phyloP scores from a whole-genome alignment of 2,329 filamentous ascomycete species.

The Aspergillus viridinutans region DNA sequence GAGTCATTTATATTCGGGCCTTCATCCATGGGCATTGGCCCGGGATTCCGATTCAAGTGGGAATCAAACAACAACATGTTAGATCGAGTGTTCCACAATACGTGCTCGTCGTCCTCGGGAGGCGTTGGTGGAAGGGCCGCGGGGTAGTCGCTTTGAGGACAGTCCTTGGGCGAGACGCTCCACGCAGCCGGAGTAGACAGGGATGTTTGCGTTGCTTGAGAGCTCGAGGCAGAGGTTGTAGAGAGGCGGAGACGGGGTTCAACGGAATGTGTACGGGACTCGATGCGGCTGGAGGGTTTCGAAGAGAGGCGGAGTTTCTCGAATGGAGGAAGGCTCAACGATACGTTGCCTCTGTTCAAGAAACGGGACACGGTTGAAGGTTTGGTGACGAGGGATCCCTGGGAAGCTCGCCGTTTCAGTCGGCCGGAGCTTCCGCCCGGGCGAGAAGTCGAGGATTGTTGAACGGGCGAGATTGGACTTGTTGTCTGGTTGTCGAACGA shows the following conservation, averaged over 20 bases:
- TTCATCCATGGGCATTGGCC: slow-evolving; percentile 26
- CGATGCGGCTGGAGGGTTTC: slow-evolving; percentile 19
- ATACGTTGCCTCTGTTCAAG: slow-evolving; percentile 31
- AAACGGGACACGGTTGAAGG: slow-evolving; percentile 34
- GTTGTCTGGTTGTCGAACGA: slow-evolving; percentile 8
- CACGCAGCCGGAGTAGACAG: slow-evolving; percentile 32
- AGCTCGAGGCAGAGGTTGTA: slow-evolving; percentile 35
- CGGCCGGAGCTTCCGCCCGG: slow-evolving; percentile 18
- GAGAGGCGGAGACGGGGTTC: slow-evolving; percentile 29
- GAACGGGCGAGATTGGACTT: slow-evolving; percentile 20
- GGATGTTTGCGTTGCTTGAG: slow-evolving; percentile 23
- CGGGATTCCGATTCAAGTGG: slow-evolving; percentile 22
- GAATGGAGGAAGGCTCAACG: slow-evolving; percentile 52
- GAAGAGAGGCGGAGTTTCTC: slow-evolving; percentile 42
- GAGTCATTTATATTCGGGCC: slow-evolving; percentile 25
- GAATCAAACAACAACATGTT: slow-evolving; percentile 29
- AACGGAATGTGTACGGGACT: slow-evolving; percentile 24
- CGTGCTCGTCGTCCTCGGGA: slow-evolving; percentile 37
- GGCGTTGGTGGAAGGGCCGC: slow-evolving; percentile 38
- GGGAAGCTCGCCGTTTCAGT: slow-evolving; percentile 34
- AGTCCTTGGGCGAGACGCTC: slow-evolving; percentile 19
- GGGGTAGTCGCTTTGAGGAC: slow-evolving; percentile 27
- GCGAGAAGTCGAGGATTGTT: slow-evolving; percentile 10
- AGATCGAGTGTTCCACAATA: slow-evolving; percentile 34
- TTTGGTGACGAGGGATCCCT: slow-evolving; percentile 32